Conservation (phyloP, 2,329 filamentous ascomycete genomes). For the Botryotinia globosa region DNA sequence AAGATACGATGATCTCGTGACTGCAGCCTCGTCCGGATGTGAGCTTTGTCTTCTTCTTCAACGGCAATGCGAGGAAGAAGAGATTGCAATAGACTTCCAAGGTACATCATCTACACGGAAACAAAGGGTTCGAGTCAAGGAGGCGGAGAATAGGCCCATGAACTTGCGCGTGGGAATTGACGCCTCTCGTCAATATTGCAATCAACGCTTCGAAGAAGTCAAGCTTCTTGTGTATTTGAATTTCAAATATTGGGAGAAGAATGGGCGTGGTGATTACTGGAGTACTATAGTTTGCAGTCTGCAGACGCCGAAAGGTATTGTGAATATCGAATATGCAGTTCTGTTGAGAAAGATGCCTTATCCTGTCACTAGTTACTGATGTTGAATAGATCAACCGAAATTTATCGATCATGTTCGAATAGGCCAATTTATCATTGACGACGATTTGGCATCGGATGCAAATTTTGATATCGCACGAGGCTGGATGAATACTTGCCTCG, state of each 20-base stretch:
- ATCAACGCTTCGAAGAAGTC: fast-evolving
- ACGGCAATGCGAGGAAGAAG: neutral
- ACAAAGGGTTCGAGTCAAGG: neutral
- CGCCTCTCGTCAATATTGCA: fast-evolving
- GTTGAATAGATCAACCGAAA: neutral
- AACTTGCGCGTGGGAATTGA: neutral
- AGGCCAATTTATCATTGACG: neutral
- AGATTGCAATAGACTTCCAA: fast-evolving
- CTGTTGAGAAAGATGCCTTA: neutral
- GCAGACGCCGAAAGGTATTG: neutral
- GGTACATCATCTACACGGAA: neutral
- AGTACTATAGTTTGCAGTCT: too few relatives aligned
- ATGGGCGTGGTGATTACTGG: too few relatives aligned
- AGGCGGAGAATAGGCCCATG: neutral
- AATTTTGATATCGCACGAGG: neutral
- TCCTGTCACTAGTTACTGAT: neutral
- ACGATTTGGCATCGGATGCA: neutral
- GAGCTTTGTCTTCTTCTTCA: neutral
- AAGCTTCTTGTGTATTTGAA: neutral
- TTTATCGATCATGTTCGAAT: neutral
- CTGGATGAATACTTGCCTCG: neutral
- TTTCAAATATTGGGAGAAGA: neutral
- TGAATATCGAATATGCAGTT: neutral
- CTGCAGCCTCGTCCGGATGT: neutral
- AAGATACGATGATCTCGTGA: neutral